Percentiles rank a stretch among this genome's conserved stretches.
Conservation (phyloP, 2,329 filamentous ascomycete genomes). For the Biscogniauxia mediterranea region DNA sequence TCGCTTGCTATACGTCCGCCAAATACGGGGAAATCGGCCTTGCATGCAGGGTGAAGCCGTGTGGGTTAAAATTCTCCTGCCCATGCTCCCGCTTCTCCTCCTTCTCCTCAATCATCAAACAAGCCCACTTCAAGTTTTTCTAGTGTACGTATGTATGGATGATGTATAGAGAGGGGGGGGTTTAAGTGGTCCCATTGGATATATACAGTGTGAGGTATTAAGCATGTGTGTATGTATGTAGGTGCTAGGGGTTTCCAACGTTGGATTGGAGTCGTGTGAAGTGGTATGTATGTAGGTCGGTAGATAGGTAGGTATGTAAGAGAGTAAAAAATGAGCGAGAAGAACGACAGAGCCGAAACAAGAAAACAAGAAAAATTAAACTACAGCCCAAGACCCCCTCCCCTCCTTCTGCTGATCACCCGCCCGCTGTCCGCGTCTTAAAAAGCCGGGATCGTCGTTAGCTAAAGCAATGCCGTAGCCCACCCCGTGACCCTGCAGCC, state of each 20-base stretch:
- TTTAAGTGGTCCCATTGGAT: no score
- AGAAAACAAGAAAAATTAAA: background rate
- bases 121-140: no score
- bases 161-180: no score
- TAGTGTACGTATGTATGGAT: no score
- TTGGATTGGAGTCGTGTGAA: no score
- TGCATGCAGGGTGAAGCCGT: background rate
- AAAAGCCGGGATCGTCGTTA: background rate
- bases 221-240: no score
- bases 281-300: background rate
- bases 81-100: no score
- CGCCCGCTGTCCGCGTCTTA: background rate
- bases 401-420: background rate
- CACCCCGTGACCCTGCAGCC: background rate
- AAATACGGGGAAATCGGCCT: background rate
- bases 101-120: background rate
- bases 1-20: background rate
- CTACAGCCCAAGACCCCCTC: background rate
- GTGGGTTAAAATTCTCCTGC: no score
- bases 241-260: no score
- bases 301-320: background rate
- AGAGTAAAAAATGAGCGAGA: no score
- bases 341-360: background rate
- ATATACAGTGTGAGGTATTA: no score
- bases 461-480: background rate